These are phyloP conservation scores for Xylariaceae sp. DNA, from an alignment of 2,329 filamentous ascomycete genomes.

Conservation along the genomic window DNA sequence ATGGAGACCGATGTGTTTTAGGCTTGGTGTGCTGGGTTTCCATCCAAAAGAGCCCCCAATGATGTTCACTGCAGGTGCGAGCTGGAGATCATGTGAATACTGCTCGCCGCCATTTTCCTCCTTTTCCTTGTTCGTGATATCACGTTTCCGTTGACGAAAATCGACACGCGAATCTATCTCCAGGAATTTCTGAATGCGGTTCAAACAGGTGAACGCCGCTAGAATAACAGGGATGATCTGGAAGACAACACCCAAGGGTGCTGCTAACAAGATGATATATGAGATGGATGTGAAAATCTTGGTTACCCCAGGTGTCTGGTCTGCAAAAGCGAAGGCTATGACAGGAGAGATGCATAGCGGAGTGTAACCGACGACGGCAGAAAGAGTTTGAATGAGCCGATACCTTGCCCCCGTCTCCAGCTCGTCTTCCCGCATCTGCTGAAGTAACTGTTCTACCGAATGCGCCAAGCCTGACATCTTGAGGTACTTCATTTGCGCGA, in stretches of 20 bases:
- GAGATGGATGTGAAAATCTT: constrained; percentile 39
- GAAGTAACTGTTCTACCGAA: constrained; percentile 25
- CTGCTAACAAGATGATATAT: constrained; percentile 33
- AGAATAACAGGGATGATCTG: constrained; percentile 16
- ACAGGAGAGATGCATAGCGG: constrained; percentile 32
- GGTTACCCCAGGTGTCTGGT: constrained; percentile 27
- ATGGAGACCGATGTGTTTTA: constrained; percentile 30
- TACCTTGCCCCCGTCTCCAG: constrained; percentile 31
- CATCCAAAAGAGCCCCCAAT: constrained; percentile 27
- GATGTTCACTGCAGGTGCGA: background rate
- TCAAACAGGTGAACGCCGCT: constrained; percentile 26
- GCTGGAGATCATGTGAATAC: constrained; percentile 4
- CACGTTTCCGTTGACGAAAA: too few species aligned
- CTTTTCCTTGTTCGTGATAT: too few species aligned
- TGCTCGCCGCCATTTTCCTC: too few species aligned
- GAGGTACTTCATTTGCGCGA: constrained; percentile 38
- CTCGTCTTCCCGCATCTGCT: constrained; percentile 32
- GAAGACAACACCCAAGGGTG: constrained; percentile 36
- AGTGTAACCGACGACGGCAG: constrained; percentile 19
- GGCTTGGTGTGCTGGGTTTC: constrained; percentile 20
- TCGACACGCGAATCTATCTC: too few species aligned
- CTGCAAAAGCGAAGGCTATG: constrained; percentile 33
- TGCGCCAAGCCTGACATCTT: constrained; percentile 34
- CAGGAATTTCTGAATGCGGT: constrained; percentile 36
- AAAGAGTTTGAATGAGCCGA: constrained; percentile 8